phyloP scores from a whole-genome alignment of 2,329 filamentous ascomycete genomes.

The Phymatotrichopsis omnivora region DNA sequence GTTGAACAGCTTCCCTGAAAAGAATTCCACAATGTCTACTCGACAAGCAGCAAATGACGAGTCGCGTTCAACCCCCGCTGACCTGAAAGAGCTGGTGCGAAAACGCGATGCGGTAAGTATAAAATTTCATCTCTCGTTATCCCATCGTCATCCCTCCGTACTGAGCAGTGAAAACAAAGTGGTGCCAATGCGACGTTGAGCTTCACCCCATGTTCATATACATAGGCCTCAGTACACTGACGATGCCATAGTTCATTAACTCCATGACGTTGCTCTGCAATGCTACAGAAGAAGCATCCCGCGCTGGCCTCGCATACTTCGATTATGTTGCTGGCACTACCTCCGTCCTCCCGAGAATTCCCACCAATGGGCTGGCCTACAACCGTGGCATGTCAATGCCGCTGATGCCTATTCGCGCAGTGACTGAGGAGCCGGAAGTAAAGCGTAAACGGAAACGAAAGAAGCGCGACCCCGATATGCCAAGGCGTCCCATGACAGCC shows the following conservation, averaged over 20 bases:
- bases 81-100: constrained; percentile 23
- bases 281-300: constrained; percentile 24
- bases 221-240: constrained; percentile 25
- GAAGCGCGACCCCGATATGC: constrained; percentile 72
- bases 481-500: constrained; percentile 85
- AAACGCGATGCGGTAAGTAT: constrained; percentile 28
- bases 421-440: constrained; percentile 39
- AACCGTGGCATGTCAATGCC: constrained; percentile 13
- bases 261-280: constrained; percentile 26
- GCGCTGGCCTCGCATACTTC: constrained; percentile 22
- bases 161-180: too few relatives aligned
- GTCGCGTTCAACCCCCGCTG: too few relatives aligned
- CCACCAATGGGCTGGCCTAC: constrained; percentile 11
- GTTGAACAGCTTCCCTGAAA: too few relatives aligned
- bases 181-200: neutral
- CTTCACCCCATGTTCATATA: constrained; percentile 24
- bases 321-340: constrained; percentile 12
- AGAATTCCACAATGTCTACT: too few relatives aligned
- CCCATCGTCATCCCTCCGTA: neutral
- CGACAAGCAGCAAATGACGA: too few relatives aligned
- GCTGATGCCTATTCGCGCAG: constrained; percentile 7
- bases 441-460: constrained; percentile 78
- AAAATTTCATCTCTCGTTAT: neutral
- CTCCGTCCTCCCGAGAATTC: neutral
- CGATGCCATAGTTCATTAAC: constrained; percentile 23